A percentile compares a stretch with the other conserved stretches of the same genome.
Evolutionary conservation across 495 filamentous ascomycete species (phyloP).

Genomic region (Podospora comata): DNA sequence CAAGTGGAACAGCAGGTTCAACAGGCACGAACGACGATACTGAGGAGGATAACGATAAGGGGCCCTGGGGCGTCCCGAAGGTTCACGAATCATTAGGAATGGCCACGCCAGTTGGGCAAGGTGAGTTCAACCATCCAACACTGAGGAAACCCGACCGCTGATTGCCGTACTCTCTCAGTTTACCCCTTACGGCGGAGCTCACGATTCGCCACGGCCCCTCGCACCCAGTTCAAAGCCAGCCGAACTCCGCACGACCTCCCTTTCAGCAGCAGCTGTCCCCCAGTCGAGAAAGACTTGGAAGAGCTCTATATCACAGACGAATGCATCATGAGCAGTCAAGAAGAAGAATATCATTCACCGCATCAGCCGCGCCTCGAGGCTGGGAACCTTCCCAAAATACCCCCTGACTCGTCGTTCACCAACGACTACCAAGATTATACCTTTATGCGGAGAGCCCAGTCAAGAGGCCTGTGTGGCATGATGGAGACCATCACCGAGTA

Average conservation of each 20-base stretch:
- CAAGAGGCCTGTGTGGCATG: not conserved
- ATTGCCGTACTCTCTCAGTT: not conserved
- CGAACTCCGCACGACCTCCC: not conserved
- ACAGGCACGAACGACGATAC: not conserved
- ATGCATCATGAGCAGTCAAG: not conserved
- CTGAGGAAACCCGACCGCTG: not conserved
- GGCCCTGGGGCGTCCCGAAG: not conserved
- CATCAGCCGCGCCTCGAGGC: not conserved
- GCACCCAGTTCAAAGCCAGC: not conserved
- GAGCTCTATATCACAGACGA: not conserved
- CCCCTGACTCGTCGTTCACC: not conserved
- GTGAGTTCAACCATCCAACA: not conserved
- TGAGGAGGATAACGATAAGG: not conserved
- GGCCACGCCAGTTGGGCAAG: not conserved
- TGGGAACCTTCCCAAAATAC: not conserved
- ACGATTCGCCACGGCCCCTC: not conserved
- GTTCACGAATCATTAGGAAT: not conserved
- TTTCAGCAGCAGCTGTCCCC: not conserved
- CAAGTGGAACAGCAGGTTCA: not conserved
- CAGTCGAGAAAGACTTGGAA: not conserved
- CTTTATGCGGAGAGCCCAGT: not conserved
- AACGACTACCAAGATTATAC: not conserved
- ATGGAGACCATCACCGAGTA: conserved; percentile 22
- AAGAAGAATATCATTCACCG: not conserved
- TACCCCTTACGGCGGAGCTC: not conserved